A percentile compares a stretch with the other conserved stretches of the same genome.
phyloP scores from a whole-genome alignment of 495 filamentous ascomycete species.

The Aspergillus taichungensis region DNA sequence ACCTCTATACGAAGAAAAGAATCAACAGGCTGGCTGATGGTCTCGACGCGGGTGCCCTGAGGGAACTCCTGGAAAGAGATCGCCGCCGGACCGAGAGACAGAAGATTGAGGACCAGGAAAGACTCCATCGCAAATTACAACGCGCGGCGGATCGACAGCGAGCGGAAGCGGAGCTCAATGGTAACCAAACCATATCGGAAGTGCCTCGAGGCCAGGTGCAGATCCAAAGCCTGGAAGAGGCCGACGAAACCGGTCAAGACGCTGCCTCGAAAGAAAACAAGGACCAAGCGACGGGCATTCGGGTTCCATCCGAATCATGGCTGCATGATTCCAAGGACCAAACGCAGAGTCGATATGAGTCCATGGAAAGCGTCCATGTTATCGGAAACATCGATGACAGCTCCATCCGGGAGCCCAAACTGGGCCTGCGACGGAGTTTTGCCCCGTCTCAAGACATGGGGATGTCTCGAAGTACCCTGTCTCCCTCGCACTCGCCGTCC shows the following conservation, averaged over 20 bases:
- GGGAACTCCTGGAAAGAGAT: slow-evolving; percentile 81
- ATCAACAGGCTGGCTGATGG: slow-evolving; percentile 77
- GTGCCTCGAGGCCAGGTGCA: slow-evolving; percentile 5
- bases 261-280: slow-evolving; percentile 1
- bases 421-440: slow-evolving; percentile 26
- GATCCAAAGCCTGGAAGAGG: slow-evolving; percentile 1
- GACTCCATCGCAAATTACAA: slow-evolving; percentile 56
- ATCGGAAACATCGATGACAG: slow-evolving; percentile 31
- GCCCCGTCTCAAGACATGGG: slow-evolving; percentile 34
- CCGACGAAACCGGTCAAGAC: neutral
- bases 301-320: slow-evolving; percentile 24
- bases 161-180: slow-evolving; percentile 13
- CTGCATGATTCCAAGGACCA: slow-evolving; percentile 22
- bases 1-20: slow-evolving; percentile 56
- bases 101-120: slow-evolving; percentile 61
- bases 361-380: slow-evolving; percentile 27
- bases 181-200: neutral
- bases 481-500: slow-evolving; percentile 47
- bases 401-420: slow-evolving; percentile 26
- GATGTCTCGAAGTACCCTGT: slow-evolving; percentile 47
- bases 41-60: slow-evolving; percentile 65
- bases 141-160: slow-evolving; percentile 61
- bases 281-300: slow-evolving; percentile 2
- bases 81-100: slow-evolving; percentile 67
- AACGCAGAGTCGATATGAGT: slow-evolving; percentile 15